phyloP scores from a whole-genome alignment of 257 asterid species.

The Paulownia fortunei region DNA sequence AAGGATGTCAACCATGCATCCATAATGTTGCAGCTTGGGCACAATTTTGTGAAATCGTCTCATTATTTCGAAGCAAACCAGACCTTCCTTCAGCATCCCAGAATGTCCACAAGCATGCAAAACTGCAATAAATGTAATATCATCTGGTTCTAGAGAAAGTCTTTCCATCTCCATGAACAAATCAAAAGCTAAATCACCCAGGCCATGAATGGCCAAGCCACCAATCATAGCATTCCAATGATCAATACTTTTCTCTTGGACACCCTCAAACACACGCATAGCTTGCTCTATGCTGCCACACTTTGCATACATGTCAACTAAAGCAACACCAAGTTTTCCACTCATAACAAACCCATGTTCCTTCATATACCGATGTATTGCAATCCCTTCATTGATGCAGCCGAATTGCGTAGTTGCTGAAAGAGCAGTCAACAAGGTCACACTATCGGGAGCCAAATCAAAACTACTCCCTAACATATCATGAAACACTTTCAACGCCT shows the following conservation, averaged over 20 bases:
- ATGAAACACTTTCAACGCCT: conserved; percentile 68
- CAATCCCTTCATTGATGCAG: conserved; percentile 61
- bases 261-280: conserved; percentile 54
- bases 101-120: conserved; percentile 87
- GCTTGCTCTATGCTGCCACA: conserved; percentile 78
- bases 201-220: conserved; percentile 83
- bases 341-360: conserved; percentile 47
- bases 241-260: conserved; percentile 56
- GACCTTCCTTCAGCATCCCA: conserved; percentile 87
- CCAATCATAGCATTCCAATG: conserved; percentile 93
- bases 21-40: conserved; percentile 82
- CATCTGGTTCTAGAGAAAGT: conserved; percentile 62
- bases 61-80: conserved; percentile 75
- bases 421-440: conserved; percentile 67
- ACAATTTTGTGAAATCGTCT: conserved; percentile 61
- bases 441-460: conserved; percentile 62
- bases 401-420: conserved; percentile 77
- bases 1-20: conserved; percentile 85
- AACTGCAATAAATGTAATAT: conserved; percentile 70
- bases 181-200: conserved; percentile 70
- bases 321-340: conserved; percentile 78
- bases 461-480: conserved; percentile 51
- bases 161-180: conserved; percentile 76
- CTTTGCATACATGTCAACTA: conserved; percentile 86
- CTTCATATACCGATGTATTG: conserved; percentile 51